Evolutionary conservation across 179 eudicot genomes (phyloP).

Genomic region (Gypsophila paniculata): DNA sequence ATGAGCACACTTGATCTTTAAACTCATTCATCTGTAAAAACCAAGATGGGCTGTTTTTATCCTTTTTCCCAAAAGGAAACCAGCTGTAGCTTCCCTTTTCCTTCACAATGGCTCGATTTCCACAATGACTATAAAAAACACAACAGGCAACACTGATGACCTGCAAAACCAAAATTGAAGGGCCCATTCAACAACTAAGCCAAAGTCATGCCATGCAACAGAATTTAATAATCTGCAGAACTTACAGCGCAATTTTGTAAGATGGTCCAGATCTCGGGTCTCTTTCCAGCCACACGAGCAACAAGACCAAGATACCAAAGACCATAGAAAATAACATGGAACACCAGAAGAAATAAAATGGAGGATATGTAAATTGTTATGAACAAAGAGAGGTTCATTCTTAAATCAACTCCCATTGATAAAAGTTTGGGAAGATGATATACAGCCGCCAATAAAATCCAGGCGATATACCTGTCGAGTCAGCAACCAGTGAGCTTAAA

Average conservation of each 20-base stretch:
- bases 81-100: constrained; percentile 58
- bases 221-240: constrained; percentile 11
- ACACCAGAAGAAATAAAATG: constrained; percentile 79
- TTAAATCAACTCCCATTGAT: constrained; percentile 98
- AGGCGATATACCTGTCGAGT: constrained; percentile 77
- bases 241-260: constrained; percentile 95
- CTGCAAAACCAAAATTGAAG: constrained; percentile 37
- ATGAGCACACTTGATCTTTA: constrained; percentile 85
- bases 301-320: constrained; percentile 99
- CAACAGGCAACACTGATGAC: constrained; percentile 96
- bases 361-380: constrained; percentile 80
- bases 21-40: constrained; percentile 75
- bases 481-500: constrained; percentile 12
- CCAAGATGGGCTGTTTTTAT: constrained; percentile 69
- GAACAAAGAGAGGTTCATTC: constrained; percentile 96
- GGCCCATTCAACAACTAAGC: neutral
- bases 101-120: constrained; percentile 76
- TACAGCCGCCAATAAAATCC: constrained; percentile 91
- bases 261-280: constrained; percentile 82
- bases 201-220: neutral
- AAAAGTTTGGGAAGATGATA: constrained; percentile 99
- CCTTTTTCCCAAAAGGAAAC: constrained; percentile 75
- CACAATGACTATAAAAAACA: constrained; percentile 98
- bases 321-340: constrained; percentile 78
- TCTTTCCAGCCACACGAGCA: constrained; percentile 89